phyloP scores from a whole-genome alignment of 805 yeast genomes.

The Isabelozyma heimii region DNA sequence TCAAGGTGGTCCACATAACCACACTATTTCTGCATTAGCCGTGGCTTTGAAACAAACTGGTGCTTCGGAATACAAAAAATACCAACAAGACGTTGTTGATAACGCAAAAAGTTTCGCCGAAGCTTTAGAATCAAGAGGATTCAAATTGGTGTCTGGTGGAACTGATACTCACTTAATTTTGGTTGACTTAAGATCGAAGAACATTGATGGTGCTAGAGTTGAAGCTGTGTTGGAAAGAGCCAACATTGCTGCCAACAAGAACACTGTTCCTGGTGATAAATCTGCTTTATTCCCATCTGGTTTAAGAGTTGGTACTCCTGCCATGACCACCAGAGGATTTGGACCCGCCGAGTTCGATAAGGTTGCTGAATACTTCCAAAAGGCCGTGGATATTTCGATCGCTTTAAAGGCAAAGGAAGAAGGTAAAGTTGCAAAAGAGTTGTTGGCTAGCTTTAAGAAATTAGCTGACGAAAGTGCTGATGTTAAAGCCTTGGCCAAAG shows the following conservation, averaged over 20 bases:
- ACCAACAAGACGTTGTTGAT: constrained; percentile 83
- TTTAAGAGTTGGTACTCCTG: constrained; percentile 96
- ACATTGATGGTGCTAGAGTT: constrained; percentile 94
- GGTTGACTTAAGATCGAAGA: constrained; percentile 82
- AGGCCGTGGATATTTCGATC: constrained; percentile 66
- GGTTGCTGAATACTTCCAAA: constrained; percentile 78
- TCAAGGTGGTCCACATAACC: constrained; percentile 99
- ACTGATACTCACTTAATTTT: constrained; percentile 97
- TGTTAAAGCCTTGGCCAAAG: constrained; percentile 58
- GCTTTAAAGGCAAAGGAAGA: constrained; percentile 57
- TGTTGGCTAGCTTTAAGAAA: constrained; percentile 66
- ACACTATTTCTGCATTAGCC: constrained; percentile 96
- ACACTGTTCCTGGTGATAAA: constrained; percentile 97
- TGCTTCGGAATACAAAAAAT: constrained; percentile 84
- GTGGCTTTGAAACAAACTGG: constrained; percentile 94
- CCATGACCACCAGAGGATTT: constrained; percentile 97
- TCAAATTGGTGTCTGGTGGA: constrained; percentile 86
- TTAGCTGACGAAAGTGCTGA: constrained; percentile 63
- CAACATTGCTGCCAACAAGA: constrained; percentile 95
- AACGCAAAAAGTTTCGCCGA: constrained; percentile 83
- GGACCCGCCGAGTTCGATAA: constrained; percentile 81
- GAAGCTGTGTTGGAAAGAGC: constrained; percentile 92
- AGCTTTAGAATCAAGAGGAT: constrained; percentile 69
- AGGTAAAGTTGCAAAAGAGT: constrained; percentile 57
- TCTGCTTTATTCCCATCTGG: constrained; percentile 97